These are phyloP conservation scores for Aspergillus chevalieri DNA, from an alignment of 2,329 filamentous ascomycete species.

Conservation along the genomic window DNA sequence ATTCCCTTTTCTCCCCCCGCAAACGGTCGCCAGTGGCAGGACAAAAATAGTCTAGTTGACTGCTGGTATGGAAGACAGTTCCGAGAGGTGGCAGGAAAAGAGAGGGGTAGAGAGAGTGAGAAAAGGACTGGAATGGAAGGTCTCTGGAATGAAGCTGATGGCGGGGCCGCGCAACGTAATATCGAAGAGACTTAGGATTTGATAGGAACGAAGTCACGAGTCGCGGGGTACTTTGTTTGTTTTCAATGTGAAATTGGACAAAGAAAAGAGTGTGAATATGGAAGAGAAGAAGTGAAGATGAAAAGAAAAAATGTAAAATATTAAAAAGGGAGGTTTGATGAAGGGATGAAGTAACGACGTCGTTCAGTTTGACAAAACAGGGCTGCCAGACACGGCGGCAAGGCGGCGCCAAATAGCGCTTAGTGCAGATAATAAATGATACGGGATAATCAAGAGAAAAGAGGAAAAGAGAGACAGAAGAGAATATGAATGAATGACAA, in stretches of 20 bases:
- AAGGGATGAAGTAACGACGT: neutral
- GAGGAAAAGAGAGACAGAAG: neutral
- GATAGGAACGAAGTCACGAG: neutral
- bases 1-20: too few relatives aligned
- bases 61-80: neutral
- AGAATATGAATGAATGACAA: neutral
- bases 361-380: neutral
- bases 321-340: neutral
- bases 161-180: neutral
- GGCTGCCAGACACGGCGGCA: neutral
- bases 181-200: neutral
- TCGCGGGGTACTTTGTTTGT: too few relatives aligned
- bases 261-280: neutral
- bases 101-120: neutral
- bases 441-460: neutral
- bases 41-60: neutral
- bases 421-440: neutral
- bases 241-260: neutral
- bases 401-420: neutral
- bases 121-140: neutral
- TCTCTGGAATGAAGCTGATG: neutral
- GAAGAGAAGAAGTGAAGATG: neutral
- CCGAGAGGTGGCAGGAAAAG: slow-evolving; percentile 1
- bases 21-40: neutral
- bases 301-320: neutral